These are phyloP conservation scores for Ceratocystis cacaofunesta DNA, from an alignment of 2,329 filamentous ascomycete species.

Conservation along the genomic window DNA sequence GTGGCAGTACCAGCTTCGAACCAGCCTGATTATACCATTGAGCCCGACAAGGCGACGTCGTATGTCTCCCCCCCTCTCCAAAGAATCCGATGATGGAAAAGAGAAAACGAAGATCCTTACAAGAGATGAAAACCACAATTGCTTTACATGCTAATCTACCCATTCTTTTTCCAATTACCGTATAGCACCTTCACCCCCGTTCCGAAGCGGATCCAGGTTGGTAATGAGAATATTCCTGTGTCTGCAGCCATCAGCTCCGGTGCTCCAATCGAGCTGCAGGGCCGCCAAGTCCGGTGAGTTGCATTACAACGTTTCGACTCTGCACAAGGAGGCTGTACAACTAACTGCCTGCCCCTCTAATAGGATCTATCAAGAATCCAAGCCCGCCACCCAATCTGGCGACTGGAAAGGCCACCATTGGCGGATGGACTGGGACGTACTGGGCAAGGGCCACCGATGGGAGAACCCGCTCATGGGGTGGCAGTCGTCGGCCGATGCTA, in stretches of 20 bases:
- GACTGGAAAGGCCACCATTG: conserved; percentile 71
- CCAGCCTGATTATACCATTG: conserved; percentile 66
- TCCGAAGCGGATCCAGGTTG: conserved; percentile 78
- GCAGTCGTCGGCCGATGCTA: conserved; percentile 87
- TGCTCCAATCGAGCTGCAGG: conserved; percentile 85
- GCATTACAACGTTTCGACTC: background rate
- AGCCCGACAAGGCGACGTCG: conserved; percentile 82
- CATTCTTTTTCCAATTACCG: background rate
- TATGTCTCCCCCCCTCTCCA: conserved; percentile 28
- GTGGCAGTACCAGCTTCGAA: conserved; percentile 36
- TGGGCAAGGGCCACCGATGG: conserved; percentile 88
- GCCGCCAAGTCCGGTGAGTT: conserved; percentile 75
- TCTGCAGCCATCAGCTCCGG: conserved; percentile 80
- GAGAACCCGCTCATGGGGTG: conserved; percentile 98
- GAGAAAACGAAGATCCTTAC: no score
- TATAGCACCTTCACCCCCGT: conserved; percentile 76
- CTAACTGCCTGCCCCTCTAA: background rate
- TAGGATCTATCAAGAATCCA: conserved; percentile 82
- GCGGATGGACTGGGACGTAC: conserved; percentile 97
- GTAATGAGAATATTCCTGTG: conserved; percentile 65
- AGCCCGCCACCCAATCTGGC: conserved; percentile 93
- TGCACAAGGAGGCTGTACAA: background rate
- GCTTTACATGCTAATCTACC: background rate
- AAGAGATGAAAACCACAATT: no score
- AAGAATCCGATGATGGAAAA: no score